Evolutionary conservation across 2,329 filamentous ascomycete species (phyloP).

Genomic region (Penicillium sp.): DNA sequence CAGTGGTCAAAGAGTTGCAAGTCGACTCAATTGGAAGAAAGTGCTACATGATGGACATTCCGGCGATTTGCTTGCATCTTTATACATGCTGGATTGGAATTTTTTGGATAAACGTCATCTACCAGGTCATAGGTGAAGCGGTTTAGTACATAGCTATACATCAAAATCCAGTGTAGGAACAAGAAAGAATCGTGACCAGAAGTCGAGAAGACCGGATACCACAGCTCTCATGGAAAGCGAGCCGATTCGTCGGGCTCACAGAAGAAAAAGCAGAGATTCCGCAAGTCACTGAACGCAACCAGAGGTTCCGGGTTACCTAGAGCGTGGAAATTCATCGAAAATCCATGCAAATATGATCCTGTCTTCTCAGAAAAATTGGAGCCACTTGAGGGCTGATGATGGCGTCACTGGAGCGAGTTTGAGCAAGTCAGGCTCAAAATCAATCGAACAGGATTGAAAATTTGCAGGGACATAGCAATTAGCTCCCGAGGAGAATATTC

Average conservation of each 20-base stretch:
- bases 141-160: neutral
- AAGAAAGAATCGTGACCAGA: neutral
- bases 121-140: neutral
- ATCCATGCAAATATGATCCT: neutral
- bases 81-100: neutral
- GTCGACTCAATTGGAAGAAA: too few species aligned
- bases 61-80: neutral
- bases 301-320: neutral
- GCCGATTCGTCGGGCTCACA: neutral
- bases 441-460: neutral
- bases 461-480: slow-evolving; percentile 1
- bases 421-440: neutral
- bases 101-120: neutral
- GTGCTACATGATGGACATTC: too few species aligned
- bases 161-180: neutral
- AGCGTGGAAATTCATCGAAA: neutral
- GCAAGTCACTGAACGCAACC: neutral
- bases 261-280: neutral
- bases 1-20: too few species aligned
- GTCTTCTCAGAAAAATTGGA: neutral
- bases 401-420: neutral
- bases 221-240: neutral
- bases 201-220: neutral
- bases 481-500: slow-evolving; percentile 4
- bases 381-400: neutral